Conservation (phyloP, 495 filamentous ascomycete genomes). For the Evernia prunastri region DNA sequence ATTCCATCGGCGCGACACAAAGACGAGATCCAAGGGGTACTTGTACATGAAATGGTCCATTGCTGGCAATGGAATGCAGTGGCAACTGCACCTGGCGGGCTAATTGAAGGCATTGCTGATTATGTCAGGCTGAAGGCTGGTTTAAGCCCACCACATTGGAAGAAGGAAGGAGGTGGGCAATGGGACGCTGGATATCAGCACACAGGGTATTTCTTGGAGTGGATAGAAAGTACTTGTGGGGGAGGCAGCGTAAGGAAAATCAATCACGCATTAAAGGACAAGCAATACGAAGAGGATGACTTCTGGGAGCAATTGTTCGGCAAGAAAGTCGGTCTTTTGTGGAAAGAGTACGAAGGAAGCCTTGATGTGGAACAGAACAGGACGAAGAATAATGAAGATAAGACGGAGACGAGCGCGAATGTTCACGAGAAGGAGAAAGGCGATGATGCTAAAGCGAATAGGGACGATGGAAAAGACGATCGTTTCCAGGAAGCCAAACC, state of each 20-base stretch:
- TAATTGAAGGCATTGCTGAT: constrained; percentile 92
- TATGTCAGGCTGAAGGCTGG: constrained; percentile 77
- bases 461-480: not conserved
- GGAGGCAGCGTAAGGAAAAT: constrained; percentile 26
- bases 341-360: constrained; percentile 58
- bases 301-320: constrained; percentile 74
- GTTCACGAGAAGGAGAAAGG: not conserved
- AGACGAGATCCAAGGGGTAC: constrained; percentile 72
- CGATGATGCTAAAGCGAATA: not conserved
- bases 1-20: constrained; percentile 29
- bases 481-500: not conserved
- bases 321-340: constrained; percentile 57
- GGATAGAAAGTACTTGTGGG: constrained; percentile 28
- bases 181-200: constrained; percentile 94
- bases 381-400: not conserved
- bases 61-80: constrained; percentile 80
- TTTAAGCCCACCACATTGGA: constrained; percentile 81
- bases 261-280: constrained; percentile 27
- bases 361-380: constrained; percentile 7
- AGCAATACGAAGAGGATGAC: constrained; percentile 48
- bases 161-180: constrained; percentile 45
- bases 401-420: not conserved
- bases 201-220: constrained; percentile 84
- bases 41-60: constrained; percentile 92
- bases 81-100: constrained; percentile 60